Evolutionary conservation across 257 asterid genomes (phyloP).

Genomic region (Misopates orontium): DNA sequence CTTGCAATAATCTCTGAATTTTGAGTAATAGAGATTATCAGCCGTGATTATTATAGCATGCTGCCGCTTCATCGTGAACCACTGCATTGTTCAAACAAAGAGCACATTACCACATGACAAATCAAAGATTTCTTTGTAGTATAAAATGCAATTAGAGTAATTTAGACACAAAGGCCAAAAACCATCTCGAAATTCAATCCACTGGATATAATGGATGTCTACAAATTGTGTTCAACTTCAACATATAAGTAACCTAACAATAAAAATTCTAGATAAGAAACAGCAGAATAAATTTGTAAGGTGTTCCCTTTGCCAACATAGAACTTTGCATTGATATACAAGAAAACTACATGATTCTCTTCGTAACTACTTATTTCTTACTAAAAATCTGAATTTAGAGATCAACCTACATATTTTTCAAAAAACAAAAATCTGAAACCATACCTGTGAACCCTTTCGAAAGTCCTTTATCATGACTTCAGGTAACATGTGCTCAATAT

Average conservation of each 20-base stretch:
- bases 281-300: constrained; percentile 1
- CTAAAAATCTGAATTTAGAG: background rate
- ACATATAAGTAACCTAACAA: constrained; percentile 3
- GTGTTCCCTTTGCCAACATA: constrained; percentile 1
- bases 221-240: background rate
- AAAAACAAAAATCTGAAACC: constrained; percentile 24
- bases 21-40: constrained; percentile 59
- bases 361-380: background rate
- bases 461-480: constrained; percentile 89
- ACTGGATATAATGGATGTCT: background rate
- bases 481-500: constrained; percentile 85
- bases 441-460: constrained; percentile 99
- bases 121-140: constrained; percentile 9
- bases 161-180: background rate
- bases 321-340: constrained; percentile 1
- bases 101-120: constrained; percentile 23
- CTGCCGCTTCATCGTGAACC: constrained; percentile 83
- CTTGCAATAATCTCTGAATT: constrained; percentile 68
- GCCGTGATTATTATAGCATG: constrained; percentile 65
- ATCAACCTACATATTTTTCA: constrained; percentile 1
- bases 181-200: background rate
- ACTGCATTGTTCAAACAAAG: constrained; percentile 45
- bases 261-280: constrained; percentile 2
- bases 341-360: background rate
- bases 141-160: constrained; percentile 13